Evolutionary conservation across 441 rosid species (phyloP).

Genomic region (Isatis lusitanica): DNA sequence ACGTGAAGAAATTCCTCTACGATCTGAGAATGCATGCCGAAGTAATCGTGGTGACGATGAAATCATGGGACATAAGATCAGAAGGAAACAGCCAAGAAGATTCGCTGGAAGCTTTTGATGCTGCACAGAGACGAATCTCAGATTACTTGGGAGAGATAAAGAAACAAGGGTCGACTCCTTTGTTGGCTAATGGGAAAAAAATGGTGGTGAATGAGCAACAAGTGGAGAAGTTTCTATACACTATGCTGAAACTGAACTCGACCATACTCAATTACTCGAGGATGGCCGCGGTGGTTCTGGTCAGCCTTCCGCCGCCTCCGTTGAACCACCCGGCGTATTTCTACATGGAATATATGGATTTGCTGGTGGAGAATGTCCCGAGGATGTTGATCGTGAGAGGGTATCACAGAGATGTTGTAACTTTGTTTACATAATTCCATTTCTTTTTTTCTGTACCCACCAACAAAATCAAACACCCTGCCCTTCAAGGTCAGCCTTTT

Average conservation of each 20-base stretch:
- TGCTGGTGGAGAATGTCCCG: slow-evolving; percentile 89
- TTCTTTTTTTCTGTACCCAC: slow-evolving; percentile 20
- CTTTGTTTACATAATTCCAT: slow-evolving; percentile 73
- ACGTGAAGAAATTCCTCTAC: slow-evolving; percentile 91
- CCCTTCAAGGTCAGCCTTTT: slow-evolving; percentile 20
- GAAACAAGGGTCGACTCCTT: slow-evolving; percentile 39
- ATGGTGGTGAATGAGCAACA: slow-evolving; percentile 84
- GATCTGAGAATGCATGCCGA: slow-evolving; percentile 99
- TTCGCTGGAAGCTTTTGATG: slow-evolving; percentile 75
- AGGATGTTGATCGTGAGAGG: slow-evolving; percentile 98
- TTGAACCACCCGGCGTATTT: slow-evolving; percentile 83
- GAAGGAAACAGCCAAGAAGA: slow-evolving; percentile 75
- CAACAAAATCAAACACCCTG: slow-evolving; percentile 8
- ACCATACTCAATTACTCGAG: slow-evolving; percentile 86
- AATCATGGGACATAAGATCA: slow-evolving; percentile 75
- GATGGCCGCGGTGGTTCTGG: slow-evolving; percentile 97
- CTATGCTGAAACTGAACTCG: slow-evolving; percentile 88
- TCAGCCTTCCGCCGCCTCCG: slow-evolving; percentile 93
- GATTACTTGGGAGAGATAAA: slow-evolving; percentile 73
- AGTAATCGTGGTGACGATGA: slow-evolving; percentile 91
- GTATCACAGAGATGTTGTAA: slow-evolving; percentile 93
- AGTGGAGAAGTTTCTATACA: slow-evolving; percentile 90
- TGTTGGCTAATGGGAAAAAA: slow-evolving; percentile 74
- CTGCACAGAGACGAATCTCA: slow-evolving; percentile 75
- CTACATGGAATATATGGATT: slow-evolving; percentile 99